Evolutionary conservation across 2,329 filamentous ascomycete genomes (phyloP).

Genomic region (Colletotrichum musae): DNA sequence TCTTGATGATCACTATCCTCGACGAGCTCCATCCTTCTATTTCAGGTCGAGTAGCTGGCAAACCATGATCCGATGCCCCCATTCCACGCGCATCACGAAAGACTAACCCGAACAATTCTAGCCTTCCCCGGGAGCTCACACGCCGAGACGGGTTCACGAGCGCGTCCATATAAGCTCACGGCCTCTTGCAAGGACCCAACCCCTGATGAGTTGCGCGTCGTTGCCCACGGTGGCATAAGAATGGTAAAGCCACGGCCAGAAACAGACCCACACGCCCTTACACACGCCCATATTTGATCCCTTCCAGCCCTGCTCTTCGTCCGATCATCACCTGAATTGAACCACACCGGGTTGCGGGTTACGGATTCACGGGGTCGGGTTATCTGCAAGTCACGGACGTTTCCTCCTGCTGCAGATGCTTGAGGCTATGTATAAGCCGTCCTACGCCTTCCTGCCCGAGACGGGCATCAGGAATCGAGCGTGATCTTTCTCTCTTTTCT

Average conservation of each 20-base stretch:
- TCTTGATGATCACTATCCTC: neutral
- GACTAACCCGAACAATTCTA: constrained; percentile 2
- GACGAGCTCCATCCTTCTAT: neutral
- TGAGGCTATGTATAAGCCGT: neutral
- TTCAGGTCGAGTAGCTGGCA: neutral
- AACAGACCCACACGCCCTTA: neutral
- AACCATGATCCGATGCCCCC: fast-evolving
- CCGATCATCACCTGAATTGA: too few species aligned
- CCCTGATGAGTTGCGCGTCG: neutral
- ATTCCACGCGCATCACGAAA: neutral
- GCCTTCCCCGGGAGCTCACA: neutral
- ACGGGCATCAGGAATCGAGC: constrained; percentile 2
- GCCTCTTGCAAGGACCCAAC: neutral
- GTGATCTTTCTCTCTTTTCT: neutral
- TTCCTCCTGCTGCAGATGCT: neutral
- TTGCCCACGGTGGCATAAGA: neutral
- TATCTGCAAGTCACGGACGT: neutral
- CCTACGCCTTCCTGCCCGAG: constrained; percentile 4
- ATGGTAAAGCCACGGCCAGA: neutral
- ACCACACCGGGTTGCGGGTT: neutral
- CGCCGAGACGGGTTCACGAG: constrained; percentile 3
- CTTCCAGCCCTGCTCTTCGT: neutral
- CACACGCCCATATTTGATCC: neutral
- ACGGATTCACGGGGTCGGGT: neutral
- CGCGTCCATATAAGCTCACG: constrained; percentile 19